A percentile compares a stretch with the other conserved stretches of the same genome.
These are phyloP conservation scores for Aaosphaeria arxii DNA, from an alignment of 2,329 filamentous ascomycete genomes.

Conservation along the genomic window DNA sequence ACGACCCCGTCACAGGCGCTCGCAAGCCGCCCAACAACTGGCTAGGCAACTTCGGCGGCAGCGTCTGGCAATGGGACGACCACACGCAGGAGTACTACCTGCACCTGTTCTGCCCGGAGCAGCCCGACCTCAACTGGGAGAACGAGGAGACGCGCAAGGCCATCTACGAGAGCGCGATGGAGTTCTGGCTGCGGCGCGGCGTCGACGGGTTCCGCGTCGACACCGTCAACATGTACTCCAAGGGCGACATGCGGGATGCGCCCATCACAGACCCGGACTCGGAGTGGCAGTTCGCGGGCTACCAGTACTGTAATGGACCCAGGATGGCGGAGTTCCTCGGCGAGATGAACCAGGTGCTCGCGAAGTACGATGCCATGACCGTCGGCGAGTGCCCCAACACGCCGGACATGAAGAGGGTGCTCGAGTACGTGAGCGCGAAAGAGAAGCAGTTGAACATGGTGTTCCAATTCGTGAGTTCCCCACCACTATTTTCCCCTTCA, in stretches of 20 bases:
- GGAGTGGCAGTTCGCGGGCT: conserved; percentile 34
- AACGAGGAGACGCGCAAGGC: conserved; percentile 64
- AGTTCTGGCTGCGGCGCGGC: conserved; percentile 75
- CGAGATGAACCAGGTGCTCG: conserved; percentile 62
- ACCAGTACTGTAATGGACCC: conserved; percentile 66
- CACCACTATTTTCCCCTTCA: conserved; percentile 56
- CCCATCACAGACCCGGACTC: conserved; percentile 27
- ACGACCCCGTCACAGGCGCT: conserved; percentile 48
- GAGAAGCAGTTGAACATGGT: conserved; percentile 66
- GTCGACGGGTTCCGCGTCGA: conserved; percentile 49
- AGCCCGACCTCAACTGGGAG: conserved; percentile 87
- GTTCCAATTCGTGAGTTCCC: conserved; percentile 49
- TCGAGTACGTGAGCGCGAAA: conserved; percentile 58
- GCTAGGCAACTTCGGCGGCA: conserved; percentile 61
- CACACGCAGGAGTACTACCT: conserved; percentile 73
- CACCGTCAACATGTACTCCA: conserved; percentile 38
- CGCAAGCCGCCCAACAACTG: conserved; percentile 75
- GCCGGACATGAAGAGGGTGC: conserved; percentile 55
- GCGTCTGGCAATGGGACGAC: conserved; percentile 69
- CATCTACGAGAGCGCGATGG: conserved; percentile 66
- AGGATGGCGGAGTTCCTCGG: conserved; percentile 65
- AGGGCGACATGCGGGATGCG: conserved; percentile 31
- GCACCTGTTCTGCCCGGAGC: conserved; percentile 70
- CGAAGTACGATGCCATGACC: conserved; percentile 63
- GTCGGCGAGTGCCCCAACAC: conserved; percentile 68